phyloP scores from a whole-genome alignment of 129 eudicot genomes.

The Chrysanthemum lavandulifolium region DNA sequence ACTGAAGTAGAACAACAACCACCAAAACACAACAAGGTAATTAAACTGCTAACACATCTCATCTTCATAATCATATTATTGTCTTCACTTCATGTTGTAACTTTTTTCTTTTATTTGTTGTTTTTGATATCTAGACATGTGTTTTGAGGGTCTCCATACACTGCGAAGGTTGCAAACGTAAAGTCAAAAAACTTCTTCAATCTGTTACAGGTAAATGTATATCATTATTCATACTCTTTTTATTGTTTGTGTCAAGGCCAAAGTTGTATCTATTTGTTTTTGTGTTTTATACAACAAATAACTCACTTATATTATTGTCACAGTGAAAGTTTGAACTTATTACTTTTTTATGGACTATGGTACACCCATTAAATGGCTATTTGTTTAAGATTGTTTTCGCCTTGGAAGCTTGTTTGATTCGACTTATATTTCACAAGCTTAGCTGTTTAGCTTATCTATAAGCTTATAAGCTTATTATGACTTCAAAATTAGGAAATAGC shows the following conservation, averaged over 20 bases:
- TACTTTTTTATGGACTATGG: no score
- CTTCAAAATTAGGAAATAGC: no score
- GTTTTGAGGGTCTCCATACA: constrained; percentile 68
- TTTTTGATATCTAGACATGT: constrained; percentile 34
- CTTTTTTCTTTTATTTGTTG: not conserved
- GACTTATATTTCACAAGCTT: no score
- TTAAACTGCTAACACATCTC: not conserved
- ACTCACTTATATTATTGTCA: no score
- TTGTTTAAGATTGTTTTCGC: no score
- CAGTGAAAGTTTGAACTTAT: no score
- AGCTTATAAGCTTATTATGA: no score
- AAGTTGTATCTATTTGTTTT: not conserved
- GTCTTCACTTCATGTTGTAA: not conserved
- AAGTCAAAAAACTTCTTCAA: constrained; percentile 55
- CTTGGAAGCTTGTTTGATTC: no score
- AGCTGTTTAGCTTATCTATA: no score
- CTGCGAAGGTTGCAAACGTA: constrained; percentile 74
- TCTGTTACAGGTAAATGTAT: constrained; percentile 49
- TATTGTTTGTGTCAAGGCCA: not conserved
- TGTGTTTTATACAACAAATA: not conserved
- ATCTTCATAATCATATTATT: not conserved
- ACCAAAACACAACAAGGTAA: constrained; percentile 49
- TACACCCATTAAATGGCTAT: no score
- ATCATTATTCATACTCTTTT: no score
- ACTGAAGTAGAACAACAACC: constrained; percentile 39